Base-by-base conservation (phyloP, 345 rosid species). In the Citrus glauca region DNA sequence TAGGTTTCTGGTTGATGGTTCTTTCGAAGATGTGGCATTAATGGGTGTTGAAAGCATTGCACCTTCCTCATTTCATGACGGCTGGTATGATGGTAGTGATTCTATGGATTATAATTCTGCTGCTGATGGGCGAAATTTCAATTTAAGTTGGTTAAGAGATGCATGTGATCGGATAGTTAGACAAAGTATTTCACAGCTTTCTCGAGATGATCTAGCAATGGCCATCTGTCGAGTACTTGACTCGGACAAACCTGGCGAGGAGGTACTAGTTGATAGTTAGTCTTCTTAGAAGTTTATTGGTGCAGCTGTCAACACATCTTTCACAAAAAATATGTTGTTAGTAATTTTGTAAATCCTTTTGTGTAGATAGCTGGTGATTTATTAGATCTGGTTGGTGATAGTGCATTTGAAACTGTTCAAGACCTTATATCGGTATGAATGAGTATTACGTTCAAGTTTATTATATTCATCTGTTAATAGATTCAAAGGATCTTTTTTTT, bases 331-430 rank as follows among this genome's bases (percentile, higher is more conserved):
- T 63, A 57, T 71, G 75, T 64, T 75, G 42, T 55, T 73, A 74
- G 33, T 78, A 48, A 66, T 67, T 75, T 35, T 30, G 16, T 32
- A n/a, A n/a, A 5, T 24, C 67, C 59, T 79, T 61, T 28, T 45
- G 40, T 85, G 72, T 81, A 95, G 99, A 90, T 93, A 84, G 99
- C 97, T 75, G 91, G 96, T 69, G 99, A 92, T 60, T 83, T 93
- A 55, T 79, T 95, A 91, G 98, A 95, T 87, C 96, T 95, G 84
- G 91, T 91, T 28, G 99, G 99, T 74, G 99, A 95, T 85, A 59
- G 90, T 74, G 94, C 93, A 78, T 95, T 95, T 84, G 99, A 93
- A 88, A 91, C 85, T 70, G 92, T 95, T 82, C 99, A 95, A 86
- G 94, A 95, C 77, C 92, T 95, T 76, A 69, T 95, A 56, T 81